These are phyloP conservation scores for Phanerochaete sordida DNA, from an alignment of 768 basidiomycete genomes.

Conservation along the genomic window DNA sequence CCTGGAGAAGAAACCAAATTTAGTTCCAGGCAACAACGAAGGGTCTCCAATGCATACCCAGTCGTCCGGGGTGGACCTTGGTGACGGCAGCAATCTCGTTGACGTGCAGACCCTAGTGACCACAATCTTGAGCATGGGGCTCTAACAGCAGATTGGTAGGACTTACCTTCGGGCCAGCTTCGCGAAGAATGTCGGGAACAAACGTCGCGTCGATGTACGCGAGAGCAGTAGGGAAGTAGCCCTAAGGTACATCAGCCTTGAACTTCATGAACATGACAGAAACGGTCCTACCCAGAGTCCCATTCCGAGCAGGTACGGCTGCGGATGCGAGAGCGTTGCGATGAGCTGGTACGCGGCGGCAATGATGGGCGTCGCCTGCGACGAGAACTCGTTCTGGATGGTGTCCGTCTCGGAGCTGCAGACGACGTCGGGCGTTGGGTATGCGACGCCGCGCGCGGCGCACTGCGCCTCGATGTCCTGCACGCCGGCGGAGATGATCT, in stretches of 20 bases:
- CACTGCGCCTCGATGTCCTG: conserved; percentile 2
- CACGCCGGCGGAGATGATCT: conserved; percentile 9
- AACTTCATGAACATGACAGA: background rate
- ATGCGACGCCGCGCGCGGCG: background rate
- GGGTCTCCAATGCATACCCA: conserved; percentile 16
- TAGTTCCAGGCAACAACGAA: background rate
- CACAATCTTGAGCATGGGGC: background rate
- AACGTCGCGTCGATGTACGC: conserved; percentile 23
- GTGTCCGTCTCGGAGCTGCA: background rate
- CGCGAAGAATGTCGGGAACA: conserved; percentile 27
- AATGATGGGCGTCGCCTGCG: conserved; percentile 9
- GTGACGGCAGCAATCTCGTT: conserved; percentile 26
- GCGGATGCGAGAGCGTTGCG: conserved; percentile 10
- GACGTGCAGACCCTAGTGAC: conserved; percentile 25
- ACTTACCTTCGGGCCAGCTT: conserved; percentile 26
- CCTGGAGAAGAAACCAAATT: conserved; percentile 9
- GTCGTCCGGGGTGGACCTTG: conserved; percentile 20
- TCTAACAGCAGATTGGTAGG: background rate
- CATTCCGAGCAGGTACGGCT: conserved; percentile 2
- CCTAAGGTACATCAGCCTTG: background rate
- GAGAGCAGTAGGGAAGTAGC: conserved; percentile 16
- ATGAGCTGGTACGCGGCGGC: conserved; percentile 14
- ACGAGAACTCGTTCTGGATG: conserved; percentile 2
- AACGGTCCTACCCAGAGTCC: background rate
- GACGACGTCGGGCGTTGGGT: conserved; percentile 7